Base-by-base conservation (phyloP, 192 early-diverging fungal species). In the Obelidium mucronatum region DNA sequence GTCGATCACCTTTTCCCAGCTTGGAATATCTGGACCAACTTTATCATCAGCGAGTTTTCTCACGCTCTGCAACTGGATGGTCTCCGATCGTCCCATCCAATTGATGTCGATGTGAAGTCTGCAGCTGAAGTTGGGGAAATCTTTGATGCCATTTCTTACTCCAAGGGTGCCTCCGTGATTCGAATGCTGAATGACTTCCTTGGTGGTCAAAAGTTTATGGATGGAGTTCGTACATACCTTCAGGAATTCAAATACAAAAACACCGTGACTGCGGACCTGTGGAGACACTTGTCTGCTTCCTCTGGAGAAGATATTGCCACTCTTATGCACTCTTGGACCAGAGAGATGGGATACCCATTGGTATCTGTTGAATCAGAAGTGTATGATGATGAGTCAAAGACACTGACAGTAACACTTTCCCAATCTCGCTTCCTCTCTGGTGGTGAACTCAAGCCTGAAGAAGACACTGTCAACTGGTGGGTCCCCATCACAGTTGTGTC, bases 91-190 rank as follows among this genome's bases (percentile, higher is more conserved):
- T 92, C 91, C 55, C 97, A 98, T 80, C 95, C 96, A 40, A 96
- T 98, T 70, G 91, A 97, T 74, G 95, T 98, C 3, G 88, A 88
- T 2, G 93, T 97, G 71, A 88, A 85, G 33, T 90, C 91, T 78
- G 91, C 96, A 24, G 83, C 91, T 34, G 93, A 97, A 80, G 94
- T 98, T 79, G 85, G 88, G 75, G 93, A 97, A 80, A 97, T 98
- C 73, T 56, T 67, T 67, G 59, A 67, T 39, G 22, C 40, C 63
- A 55, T 65, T 33, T 58, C 68, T 44, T 95, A 96, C 85, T 88
- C 82, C 75, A 97, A 98, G 82, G 97, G 97, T 24, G 95, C 93
- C 4, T 92, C 90, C 53, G 94, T 96, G 54, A 98, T 98, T 63
- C 91, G 95, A 54, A 97, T 97, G 96, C 82, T 98, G 66, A 92